These are phyloP conservation scores for Sugiyamaella pinicola DNA, from an alignment of 1,139 yeast species.

Conservation along the genomic window DNA sequence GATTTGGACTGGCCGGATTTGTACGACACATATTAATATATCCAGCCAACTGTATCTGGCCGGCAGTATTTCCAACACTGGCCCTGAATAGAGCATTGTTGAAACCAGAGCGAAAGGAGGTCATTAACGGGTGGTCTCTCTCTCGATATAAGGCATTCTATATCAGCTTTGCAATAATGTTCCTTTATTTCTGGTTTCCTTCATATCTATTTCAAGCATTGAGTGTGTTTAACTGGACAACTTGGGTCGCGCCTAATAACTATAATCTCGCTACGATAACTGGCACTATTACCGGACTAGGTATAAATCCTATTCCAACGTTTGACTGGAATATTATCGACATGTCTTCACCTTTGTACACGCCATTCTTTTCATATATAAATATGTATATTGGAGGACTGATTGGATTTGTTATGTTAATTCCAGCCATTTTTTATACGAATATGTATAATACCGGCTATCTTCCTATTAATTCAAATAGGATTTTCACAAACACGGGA, in stretches of 20 bases:
- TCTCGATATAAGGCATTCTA: slow-evolving; percentile 52
- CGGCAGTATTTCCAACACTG: slow-evolving; percentile 55
- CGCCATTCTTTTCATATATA: slow-evolving; percentile 50
- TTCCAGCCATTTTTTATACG: slow-evolving; percentile 38
- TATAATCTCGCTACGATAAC: slow-evolving; percentile 57
- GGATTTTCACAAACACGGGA: slow-evolving; percentile 53
- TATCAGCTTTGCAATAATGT: slow-evolving; percentile 44
- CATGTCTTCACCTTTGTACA: slow-evolving; percentile 36
- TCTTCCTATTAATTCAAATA: slow-evolving; percentile 55
- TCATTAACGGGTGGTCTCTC: slow-evolving; percentile 56
- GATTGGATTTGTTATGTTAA: slow-evolving; percentile 18
- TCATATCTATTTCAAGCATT: slow-evolving; percentile 53
- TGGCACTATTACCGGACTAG: slow-evolving; percentile 57
- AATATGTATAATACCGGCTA: slow-evolving; percentile 55
- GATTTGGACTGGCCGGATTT: slow-evolving; percentile 66
- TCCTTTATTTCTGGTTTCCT: slow-evolving; percentile 62
- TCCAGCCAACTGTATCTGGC: slow-evolving; percentile 61
- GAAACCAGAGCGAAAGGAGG: slow-evolving; percentile 45
- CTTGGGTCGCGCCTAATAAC: slow-evolving; percentile 62
- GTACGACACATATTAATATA: slow-evolving; percentile 60
- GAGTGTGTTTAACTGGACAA: slow-evolving; percentile 59
- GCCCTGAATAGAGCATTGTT: slow-evolving; percentile 60
- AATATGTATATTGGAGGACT: slow-evolving; percentile 21
- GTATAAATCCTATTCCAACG: slow-evolving; percentile 55
- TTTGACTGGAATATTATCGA: slow-evolving; percentile 55